A percentile compares a stretch with the other conserved stretches of the same genome.
These are phyloP conservation scores for Aurifilum marmelostoma DNA, from an alignment of 2,329 filamentous ascomycete genomes.

Conservation along the genomic window DNA sequence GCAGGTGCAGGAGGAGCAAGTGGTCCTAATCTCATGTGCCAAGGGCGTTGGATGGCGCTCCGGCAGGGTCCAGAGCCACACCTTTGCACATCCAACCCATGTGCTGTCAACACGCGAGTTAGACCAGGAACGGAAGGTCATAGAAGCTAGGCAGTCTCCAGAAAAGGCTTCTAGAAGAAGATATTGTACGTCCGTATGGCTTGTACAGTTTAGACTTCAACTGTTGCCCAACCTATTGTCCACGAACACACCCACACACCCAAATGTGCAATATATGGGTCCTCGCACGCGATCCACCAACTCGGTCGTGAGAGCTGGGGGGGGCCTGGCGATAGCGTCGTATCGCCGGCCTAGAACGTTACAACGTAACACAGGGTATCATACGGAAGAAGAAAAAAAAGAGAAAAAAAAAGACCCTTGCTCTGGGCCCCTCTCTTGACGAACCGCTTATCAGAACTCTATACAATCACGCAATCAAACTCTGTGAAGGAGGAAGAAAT, in stretches of 20 bases:
- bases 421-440: neutral
- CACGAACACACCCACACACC: neutral
- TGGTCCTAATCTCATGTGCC: neutral
- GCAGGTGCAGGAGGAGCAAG: neutral
- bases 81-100: neutral
- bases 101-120: neutral
- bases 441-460: neutral
- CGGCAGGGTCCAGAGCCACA: neutral
- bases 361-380: neutral
- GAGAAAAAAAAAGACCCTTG: neutral
- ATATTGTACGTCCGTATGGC: neutral
- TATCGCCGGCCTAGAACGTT: neutral
- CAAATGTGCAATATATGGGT: neutral
- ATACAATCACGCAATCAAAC: neutral
- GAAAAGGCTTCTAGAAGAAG: neutral
- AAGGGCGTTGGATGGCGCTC: neutral
- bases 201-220: neutral
- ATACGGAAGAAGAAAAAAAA: neutral
- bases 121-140: conserved; percentile 4
- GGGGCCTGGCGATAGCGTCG: neutral
- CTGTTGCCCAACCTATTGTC: neutral
- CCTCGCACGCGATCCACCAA: neutral
- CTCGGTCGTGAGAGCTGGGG: neutral
- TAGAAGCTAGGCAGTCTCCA: neutral
- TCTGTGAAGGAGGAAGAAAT: too few relatives aligned